Base-by-base conservation (phyloP, 129 eudicot genomes). In the Flaveria bidentis region DNA sequence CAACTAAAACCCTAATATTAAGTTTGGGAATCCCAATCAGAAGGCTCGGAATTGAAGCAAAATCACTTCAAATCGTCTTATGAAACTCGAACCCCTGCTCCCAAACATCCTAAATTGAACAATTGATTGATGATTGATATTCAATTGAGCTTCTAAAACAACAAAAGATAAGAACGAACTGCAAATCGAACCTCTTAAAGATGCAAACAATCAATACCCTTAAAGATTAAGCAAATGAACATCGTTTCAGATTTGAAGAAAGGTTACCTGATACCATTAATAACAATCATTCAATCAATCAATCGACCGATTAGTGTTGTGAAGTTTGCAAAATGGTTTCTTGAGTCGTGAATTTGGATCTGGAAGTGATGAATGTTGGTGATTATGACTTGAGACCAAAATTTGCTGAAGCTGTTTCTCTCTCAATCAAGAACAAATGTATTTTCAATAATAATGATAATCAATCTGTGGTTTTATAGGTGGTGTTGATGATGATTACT, bases 181-280 rank as follows among this genome's bases (percentile, higher is more conserved):
- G 44, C 67, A 67, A 67, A 76, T 67, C 57, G 30, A 76, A 36
- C 41, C 41, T 36, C 41, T 5, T 5, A 36, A 36, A 5, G 41
- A 36, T 7, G 41, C 41, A 36, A 36, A 36, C 41, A 36, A 36
- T 36, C 41, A 36, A 36, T 36, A 36, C 41, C 9, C 6, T 2
- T 46, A 20, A 28, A 16, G 41, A 62, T 62, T 25, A 76, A 73
- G 30, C 39, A 45, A 77, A 25, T 2, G 49, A 9, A 17, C 15
- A 25, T 42, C 13, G 23, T 39, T 14, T 10, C 14, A 52, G 53
- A 79, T 28, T 68, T 42, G 60, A 79, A 77, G 33, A 63, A 72
- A 55, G 79, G 70, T 80, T 85, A 91, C 97, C 93, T 65, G 89
- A 73, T 13, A 84, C 36, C 84, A 84, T 77, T 69, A 71, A 56